Evolutionary conservation across 805 yeast genomes (phyloP).

Genomic region (Zygoascus bituminiphila): DNA sequence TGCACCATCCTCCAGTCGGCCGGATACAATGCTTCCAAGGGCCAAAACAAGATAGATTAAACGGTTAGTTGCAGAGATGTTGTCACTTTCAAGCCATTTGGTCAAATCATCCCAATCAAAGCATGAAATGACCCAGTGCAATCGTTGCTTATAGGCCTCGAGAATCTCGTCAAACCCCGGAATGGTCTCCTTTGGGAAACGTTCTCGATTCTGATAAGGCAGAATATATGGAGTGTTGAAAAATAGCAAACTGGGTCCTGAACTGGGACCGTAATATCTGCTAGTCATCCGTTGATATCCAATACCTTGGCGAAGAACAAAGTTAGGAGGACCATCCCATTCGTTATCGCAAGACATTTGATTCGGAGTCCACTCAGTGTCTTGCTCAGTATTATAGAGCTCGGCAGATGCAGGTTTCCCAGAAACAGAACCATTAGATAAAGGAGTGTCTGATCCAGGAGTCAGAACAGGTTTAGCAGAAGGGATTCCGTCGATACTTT

Average conservation of each 20-base stretch:
- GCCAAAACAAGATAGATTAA: conserved; percentile 14
- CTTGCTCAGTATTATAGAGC: neutral
- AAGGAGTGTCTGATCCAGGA: neutral
- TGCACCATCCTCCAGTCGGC: conserved; percentile 9
- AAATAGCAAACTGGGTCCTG: conserved; percentile 15
- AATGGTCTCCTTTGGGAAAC: conserved; percentile 13
- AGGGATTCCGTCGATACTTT: neutral
- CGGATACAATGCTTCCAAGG: conserved; percentile 5
- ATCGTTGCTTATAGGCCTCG: conserved; percentile 7
- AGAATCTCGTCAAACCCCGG: conserved; percentile 11
- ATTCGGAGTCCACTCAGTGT: neutral
- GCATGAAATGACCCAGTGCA: conserved; percentile 15
- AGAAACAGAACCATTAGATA: neutral
- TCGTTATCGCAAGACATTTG: neutral
- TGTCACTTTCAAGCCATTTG: conserved; percentile 10
- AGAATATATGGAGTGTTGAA: conserved; percentile 8
- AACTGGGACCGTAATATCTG: conserved; percentile 16
- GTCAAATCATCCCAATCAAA: conserved; percentile 12
- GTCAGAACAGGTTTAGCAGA: neutral
- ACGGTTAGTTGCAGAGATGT: conserved; percentile 10
- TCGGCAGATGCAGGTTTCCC: neutral
- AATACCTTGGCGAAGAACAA: conserved; percentile 12
- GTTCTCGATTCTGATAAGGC: conserved; percentile 3
- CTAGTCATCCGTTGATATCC: conserved; percentile 7
- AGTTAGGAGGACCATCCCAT: conserved; percentile 2